phyloP scores from a whole-genome alignment of 345 rosid species.

The Corchorus capsularis region DNA sequence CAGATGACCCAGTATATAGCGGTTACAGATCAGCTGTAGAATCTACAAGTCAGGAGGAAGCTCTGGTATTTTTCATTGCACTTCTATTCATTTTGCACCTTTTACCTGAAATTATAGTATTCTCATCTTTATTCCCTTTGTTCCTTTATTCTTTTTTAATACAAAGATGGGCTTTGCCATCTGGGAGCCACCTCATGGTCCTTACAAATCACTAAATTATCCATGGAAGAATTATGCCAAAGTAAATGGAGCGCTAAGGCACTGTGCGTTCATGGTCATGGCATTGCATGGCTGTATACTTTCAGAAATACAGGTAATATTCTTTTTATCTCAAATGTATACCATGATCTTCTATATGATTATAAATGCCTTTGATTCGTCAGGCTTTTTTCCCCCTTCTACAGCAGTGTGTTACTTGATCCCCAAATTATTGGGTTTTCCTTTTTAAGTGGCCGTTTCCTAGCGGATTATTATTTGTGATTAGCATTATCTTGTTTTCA shows the following conservation, averaged over 20 bases:
- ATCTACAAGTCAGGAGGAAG: conserved; percentile 88
- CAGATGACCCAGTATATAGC: conserved; percentile 81
- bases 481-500: background rate
- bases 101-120: background rate
- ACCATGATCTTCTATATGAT: background rate
- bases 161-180: conserved; percentile 80
- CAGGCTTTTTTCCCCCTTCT: background rate
- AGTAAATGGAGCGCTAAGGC: conserved; percentile 90
- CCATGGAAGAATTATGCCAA: conserved; percentile 93
- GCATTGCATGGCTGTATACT: conserved; percentile 94
- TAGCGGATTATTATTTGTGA: background rate
- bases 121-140: background rate
- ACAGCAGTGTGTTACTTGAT: background rate
- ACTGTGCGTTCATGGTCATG: conserved; percentile 96
- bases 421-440: background rate
- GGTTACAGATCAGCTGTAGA: conserved; percentile 91
- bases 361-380: background rate
- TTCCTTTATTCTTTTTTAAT: conserved; percentile 12
- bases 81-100: conserved; percentile 13
- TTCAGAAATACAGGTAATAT: conserved; percentile 86
- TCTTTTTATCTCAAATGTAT: background rate
- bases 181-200: conserved; percentile 99
- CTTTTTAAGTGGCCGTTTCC: background rate
- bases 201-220: conserved; percentile 66
- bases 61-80: conserved; percentile 57